These are phyloP conservation scores for Globisporangium okanoganense DNA, from an alignment of 352 stramenopile genomes.

Conservation along the genomic window DNA sequence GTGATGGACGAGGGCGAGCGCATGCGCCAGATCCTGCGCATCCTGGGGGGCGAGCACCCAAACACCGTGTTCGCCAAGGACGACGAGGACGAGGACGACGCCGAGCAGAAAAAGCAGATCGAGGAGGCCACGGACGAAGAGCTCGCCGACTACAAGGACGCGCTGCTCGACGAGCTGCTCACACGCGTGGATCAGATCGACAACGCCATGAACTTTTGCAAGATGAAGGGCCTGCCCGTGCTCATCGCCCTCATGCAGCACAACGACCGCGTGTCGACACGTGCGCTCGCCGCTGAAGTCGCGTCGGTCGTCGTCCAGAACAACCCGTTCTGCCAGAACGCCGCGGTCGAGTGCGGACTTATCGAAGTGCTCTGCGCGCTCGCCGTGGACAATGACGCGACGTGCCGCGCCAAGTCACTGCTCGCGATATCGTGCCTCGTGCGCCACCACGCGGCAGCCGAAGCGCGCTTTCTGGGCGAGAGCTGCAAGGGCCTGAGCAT, in stretches of 20 bases:
- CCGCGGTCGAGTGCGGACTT: slow-evolving; percentile 51
- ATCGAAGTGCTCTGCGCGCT: slow-evolving; percentile 67
- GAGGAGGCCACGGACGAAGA: slow-evolving; percentile 51
- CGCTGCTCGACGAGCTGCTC: slow-evolving; percentile 79
- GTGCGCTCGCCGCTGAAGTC: slow-evolving; percentile 71
- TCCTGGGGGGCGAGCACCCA: slow-evolving; percentile 75
- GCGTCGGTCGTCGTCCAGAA: slow-evolving; percentile 84
- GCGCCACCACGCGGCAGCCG: slow-evolving; percentile 57
- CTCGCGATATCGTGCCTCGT: slow-evolving; percentile 83
- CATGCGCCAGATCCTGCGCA: slow-evolving; percentile 80
- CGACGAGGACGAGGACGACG: slow-evolving; percentile 29
- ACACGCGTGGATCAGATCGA: slow-evolving; percentile 86
- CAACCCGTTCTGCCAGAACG: slow-evolving; percentile 80
- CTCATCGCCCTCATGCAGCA: slow-evolving; percentile 59
- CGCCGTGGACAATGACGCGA: slow-evolving; percentile 47
- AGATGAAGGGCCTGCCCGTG: slow-evolving; percentile 68
- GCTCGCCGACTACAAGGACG: slow-evolving; percentile 76
- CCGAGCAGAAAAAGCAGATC: slow-evolving; percentile 21
- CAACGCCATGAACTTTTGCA: slow-evolving; percentile 86
- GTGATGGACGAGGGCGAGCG: slow-evolving; percentile 85
- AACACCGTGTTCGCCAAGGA: slow-evolving; percentile 55
- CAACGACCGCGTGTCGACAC: slow-evolving; percentile 43
- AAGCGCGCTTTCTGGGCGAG: slow-evolving; percentile 54
- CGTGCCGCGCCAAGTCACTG: slow-evolving; percentile 72
- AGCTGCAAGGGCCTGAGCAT: slow-evolving; percentile 56